Conservation (phyloP, 805 yeast genomes). For the Myxozyma melibiosi region DNA sequence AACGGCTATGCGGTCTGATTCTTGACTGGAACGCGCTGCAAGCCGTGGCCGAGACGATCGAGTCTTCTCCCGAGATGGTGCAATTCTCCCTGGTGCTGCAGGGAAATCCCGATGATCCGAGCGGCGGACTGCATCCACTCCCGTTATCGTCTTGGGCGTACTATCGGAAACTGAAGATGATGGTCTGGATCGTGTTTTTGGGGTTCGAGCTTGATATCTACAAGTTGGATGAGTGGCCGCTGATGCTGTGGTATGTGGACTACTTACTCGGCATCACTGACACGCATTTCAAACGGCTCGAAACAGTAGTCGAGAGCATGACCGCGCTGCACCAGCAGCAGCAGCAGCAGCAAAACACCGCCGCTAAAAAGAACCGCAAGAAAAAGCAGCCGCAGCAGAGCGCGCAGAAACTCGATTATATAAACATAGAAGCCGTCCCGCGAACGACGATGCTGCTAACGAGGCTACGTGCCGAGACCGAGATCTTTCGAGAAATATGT, state of each 20-base stretch:
- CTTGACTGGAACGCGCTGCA: constrained; percentile 78
- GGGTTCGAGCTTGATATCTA: constrained; percentile 79
- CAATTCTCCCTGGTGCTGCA: constrained; percentile 24
- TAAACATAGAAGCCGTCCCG: neutral
- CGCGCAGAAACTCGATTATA: neutral
- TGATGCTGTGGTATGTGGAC: constrained; percentile 69
- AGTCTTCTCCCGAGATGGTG: constrained; percentile 16
- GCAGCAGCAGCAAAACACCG: neutral
- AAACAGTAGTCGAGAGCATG: constrained; percentile 36
- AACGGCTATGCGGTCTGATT: constrained; percentile 60
- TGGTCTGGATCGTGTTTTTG: constrained; percentile 70
- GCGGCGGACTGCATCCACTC: constrained; percentile 44
- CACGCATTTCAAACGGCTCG: constrained; percentile 51
- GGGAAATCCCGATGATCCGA: neutral
- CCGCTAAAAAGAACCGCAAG: constrained; percentile 4
- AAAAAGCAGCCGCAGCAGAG: neutral
- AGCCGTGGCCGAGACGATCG: constrained; percentile 69
- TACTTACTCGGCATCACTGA: constrained; percentile 49
- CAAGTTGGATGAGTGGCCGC: constrained; percentile 65
- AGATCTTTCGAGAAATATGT: constrained; percentile 6
- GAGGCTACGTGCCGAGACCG: neutral
- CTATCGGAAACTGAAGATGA: constrained; percentile 63
- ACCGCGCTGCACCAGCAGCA: neutral
- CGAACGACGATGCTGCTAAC: neutral
- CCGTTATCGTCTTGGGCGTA: constrained; percentile 74